These are phyloP conservation scores for Neurospora sublineolata DNA, from an alignment of 495 filamentous ascomycete genomes.

Conservation along the genomic window DNA sequence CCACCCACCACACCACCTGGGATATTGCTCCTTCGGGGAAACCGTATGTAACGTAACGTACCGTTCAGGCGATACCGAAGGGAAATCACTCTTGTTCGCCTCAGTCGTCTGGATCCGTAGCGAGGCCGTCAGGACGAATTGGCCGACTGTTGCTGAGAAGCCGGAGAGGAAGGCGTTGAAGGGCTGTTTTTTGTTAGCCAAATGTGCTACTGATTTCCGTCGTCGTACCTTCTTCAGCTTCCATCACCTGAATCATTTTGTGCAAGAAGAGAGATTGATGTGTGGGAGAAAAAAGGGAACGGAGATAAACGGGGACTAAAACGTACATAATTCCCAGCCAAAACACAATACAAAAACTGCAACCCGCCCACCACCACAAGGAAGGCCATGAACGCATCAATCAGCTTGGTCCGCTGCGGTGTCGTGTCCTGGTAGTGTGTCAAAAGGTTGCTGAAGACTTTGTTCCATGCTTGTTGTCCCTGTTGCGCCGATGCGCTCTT, in stretches of 20 bases:
- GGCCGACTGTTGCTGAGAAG: slow-evolving; percentile 88
- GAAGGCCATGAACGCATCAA: slow-evolving; percentile 89
- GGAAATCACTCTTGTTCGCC: slow-evolving; percentile 61
- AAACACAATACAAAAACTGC: slow-evolving; percentile 87
- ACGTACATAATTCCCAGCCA: slow-evolving; percentile 90
- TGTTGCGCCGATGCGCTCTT: slow-evolving; percentile 11
- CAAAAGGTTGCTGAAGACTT: slow-evolving; percentile 48
- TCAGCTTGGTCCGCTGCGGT: slow-evolving; percentile 79
- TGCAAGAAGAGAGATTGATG: background rate
- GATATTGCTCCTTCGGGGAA: background rate
- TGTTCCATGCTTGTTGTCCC: slow-evolving; percentile 19
- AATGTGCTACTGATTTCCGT: background rate
- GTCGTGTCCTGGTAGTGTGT: slow-evolving; percentile 67
- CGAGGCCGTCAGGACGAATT: slow-evolving; percentile 75
- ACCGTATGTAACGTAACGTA: slow-evolving; percentile 20
- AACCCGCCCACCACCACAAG: slow-evolving; percentile 72
- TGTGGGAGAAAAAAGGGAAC: too few species aligned
- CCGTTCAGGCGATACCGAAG: slow-evolving; percentile 58
- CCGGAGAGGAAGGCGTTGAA: slow-evolving; percentile 98
- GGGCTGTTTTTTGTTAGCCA: slow-evolving; percentile 44
- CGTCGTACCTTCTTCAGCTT: too few species aligned
- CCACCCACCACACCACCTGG: too few species aligned
- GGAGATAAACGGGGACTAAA: too few species aligned
- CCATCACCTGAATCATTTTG: too few species aligned
- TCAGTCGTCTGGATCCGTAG: slow-evolving; percentile 86